Evolutionary conservation across 148 eudicot species (phyloP), one percentile per base, ranked within the genome.

Genomic region (Hydrangea macrophylla): DNA sequence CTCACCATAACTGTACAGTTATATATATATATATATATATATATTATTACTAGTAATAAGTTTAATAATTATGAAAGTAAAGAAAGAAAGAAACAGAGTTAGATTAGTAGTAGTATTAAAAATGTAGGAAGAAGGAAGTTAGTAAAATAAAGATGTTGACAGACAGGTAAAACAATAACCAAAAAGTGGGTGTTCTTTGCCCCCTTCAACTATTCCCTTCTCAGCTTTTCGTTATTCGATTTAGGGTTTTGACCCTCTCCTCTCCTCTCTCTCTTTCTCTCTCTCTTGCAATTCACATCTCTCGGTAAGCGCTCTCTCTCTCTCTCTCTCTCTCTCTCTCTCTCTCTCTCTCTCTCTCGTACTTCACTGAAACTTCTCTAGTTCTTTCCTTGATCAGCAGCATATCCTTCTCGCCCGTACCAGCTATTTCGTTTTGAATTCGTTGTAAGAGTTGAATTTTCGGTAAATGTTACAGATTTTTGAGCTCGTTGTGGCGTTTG

Each of bases 231-330:
- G 25, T n/a, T n/a, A 60, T 67, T 22, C 70, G 70, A 54, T 67
- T 54, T 67, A 67, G 70, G 70, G 70, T 67, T 67, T 54, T 54
- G 60, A 55, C 48, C 25, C 70, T 36, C 20, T 63, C 12, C 51
- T 15, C 23, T 18, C 53, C 22, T n/a, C n/a, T n/a, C n/a, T n/a
- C n/a, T n/a, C n/a, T n/a, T n/a, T n/a, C n/a, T n/a, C n/a, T n/a
- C n/a, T n/a, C n/a, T n/a, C n/a, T n/a, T n/a, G 17, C 53, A 18
- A n/a, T 48, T 18, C 53, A 9, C n/a, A n/a, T n/a, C n/a, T n/a
- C n/a, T n/a, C n/a, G n/a, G n/a, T n/a, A n/a, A n/a, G n/a, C n/a
- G n/a, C 70, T 36, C 20, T 63, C 12, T 20, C 5, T 7, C 5
- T 22, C 22, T n/a, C n/a, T n/a, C n/a, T n/a, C n/a, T n/a, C n/a